phyloP scores from a whole-genome alignment of 495 filamentous ascomycete genomes.

The Neurospora sp. region DNA sequence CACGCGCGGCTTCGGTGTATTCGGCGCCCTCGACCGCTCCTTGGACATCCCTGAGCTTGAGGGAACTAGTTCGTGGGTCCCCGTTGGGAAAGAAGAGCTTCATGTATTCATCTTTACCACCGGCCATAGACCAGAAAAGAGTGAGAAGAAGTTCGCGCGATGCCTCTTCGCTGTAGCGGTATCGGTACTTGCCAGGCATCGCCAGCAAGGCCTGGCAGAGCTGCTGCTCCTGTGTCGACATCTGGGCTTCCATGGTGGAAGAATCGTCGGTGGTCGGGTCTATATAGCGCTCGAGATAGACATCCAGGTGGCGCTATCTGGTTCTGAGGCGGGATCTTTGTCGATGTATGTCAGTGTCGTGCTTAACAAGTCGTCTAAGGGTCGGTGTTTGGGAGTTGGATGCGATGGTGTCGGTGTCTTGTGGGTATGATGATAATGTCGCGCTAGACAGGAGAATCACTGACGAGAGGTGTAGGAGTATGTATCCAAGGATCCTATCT shows the following conservation, averaged over 20 bases:
- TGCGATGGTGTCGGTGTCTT: neutral
- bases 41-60: constrained; percentile 76
- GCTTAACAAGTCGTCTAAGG: neutral
- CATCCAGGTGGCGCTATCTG: neutral
- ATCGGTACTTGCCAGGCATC: constrained; percentile 55
- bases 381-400: neutral
- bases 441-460: neutral
- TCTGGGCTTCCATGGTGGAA: constrained; percentile 29
- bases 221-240: constrained; percentile 67
- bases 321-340: neutral
- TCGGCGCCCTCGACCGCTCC: constrained; percentile 90
- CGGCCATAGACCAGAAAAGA: constrained; percentile 79
- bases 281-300: neutral
- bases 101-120: constrained; percentile 60
- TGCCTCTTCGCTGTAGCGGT: constrained; percentile 63
- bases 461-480: neutral
- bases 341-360: neutral
- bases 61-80: constrained; percentile 19
- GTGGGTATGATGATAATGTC: neutral
- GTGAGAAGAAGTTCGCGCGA: constrained; percentile 58
- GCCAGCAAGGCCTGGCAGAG: constrained; percentile 68
- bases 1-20: constrained; percentile 84
- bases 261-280: constrained; percentile 1
- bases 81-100: constrained; percentile 70
- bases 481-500: neutral